Evolutionary conservation across 2,329 filamentous ascomycete species (phyloP), one percentile per base, ranked within the genome.

Genomic region (Dothistroma septosporum): DNA sequence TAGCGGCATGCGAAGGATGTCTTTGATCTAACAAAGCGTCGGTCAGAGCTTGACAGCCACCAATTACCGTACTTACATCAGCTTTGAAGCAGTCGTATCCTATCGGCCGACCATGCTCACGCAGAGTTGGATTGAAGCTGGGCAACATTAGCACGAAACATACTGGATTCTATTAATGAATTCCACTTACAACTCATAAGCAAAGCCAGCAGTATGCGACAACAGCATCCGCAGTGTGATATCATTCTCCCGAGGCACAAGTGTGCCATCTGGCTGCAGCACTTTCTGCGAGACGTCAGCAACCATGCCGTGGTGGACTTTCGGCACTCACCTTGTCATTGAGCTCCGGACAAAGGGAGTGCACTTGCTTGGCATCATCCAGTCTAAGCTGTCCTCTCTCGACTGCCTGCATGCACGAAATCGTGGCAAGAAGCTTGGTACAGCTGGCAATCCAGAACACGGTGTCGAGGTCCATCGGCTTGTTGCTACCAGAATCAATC

Each of bases 61-160:
- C 19, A n/a, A n/a, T 19, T 16, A 44, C n/a, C 1, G 14, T 44
- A 3, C 41, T 9, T n/a, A 64, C 68, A 7, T 82, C 76, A 0
- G 82, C 82, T 0, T 79, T 80, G 66, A 87, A 84, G 68, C 87
- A 85, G 59, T 87, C 83, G 5, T 80, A 68, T 0, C 84, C 83
- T 0, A 75, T 72, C 0, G 84, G 84, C 11, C 77, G 74, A 1
- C 74, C 74, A 72, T 73, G 74, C 24, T 76, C 72, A n/a, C 70
- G 69, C 0, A 80, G 72, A 46, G 76, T 74, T 8, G 73, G 64
- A 64, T 82, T 79, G 65, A 79, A 77, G 68, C 69, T 72, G 46
- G 12, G 9, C 10, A 28, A 22, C 11, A 37, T 65, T 44, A 64
- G 46, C 31, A 31, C 31, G 10, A n/a, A 9, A 3, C 14, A 12